Conservation (phyloP, 2,329 filamentous ascomycete species). For the Fusarium sterilihyphosum region DNA sequence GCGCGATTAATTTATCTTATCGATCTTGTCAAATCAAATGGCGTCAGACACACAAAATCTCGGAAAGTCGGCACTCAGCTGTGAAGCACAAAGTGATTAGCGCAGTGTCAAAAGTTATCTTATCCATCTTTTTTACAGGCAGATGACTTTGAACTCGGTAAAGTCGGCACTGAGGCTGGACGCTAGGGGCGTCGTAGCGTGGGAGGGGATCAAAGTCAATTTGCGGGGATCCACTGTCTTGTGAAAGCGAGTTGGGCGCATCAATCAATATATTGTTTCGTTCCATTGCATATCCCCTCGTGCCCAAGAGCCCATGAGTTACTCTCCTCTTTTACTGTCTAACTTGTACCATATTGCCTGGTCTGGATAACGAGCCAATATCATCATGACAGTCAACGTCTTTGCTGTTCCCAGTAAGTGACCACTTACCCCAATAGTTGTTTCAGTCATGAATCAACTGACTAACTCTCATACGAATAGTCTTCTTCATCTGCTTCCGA, state of each 20-base stretch:
- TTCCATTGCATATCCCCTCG: not conserved
- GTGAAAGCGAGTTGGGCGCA: not conserved
- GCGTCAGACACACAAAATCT: not conserved
- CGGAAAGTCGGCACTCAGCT: not conserved
- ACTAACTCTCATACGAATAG: not conserved
- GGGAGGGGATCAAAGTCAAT: not conserved
- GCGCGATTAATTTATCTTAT: not conserved
- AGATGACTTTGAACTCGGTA: not conserved
- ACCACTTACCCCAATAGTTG: rapidly evolving
- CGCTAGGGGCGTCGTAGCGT: too few relatives aligned
- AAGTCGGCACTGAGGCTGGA: not conserved
- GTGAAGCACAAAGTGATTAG: not conserved
- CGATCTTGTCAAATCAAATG: conserved; percentile 3
- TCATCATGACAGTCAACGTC: conserved; percentile 2
- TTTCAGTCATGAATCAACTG: not conserved
- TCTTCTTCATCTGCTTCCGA: not conserved
- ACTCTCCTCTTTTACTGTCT: not conserved
- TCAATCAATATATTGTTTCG: not conserved
- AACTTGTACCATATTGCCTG: not conserved
- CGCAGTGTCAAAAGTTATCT: not conserved
- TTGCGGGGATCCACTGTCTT: not conserved
- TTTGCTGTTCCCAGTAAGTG: not conserved
- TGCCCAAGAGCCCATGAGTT: rapidly evolving
- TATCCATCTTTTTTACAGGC: not conserved
- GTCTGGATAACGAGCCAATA: not conserved